These are phyloP conservation scores for Penicillium sp. DNA, from an alignment of 2,329 filamentous ascomycete genomes.

Conservation along the genomic window DNA sequence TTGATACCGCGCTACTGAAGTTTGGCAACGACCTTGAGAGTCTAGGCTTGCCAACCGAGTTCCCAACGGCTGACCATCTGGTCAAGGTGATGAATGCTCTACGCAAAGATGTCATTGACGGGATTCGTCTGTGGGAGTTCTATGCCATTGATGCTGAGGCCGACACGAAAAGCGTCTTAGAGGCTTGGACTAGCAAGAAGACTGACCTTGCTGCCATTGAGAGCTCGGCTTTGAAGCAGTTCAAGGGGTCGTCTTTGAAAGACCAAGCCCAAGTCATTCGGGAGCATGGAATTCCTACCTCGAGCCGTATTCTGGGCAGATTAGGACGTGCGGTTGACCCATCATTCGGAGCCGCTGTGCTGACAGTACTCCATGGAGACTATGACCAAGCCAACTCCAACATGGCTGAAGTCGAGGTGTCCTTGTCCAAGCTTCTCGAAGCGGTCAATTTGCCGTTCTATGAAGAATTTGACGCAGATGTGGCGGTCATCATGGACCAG, in stretches of 20 bases:
- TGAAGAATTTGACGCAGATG: slow-evolving; percentile 82
- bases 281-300: slow-evolving; percentile 64
- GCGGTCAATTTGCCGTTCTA: slow-evolving; percentile 85
- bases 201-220: slow-evolving; percentile 14
- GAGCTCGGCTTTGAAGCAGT: slow-evolving; percentile 41
- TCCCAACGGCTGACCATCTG: slow-evolving; percentile 68
- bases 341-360: slow-evolving; percentile 62
- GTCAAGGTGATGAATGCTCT: slow-evolving; percentile 76
- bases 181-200: slow-evolving; percentile 60
- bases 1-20: slow-evolving; percentile 69
- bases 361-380: slow-evolving; percentile 64
- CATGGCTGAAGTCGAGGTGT: slow-evolving; percentile 46
- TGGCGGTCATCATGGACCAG: slow-evolving; percentile 79
- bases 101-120: slow-evolving; percentile 72
- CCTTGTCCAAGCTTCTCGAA: slow-evolving; percentile 63
- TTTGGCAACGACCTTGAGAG: slow-evolving; percentile 60
- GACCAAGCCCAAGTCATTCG: slow-evolving; percentile 59
- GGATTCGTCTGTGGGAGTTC: slow-evolving; percentile 85
- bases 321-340: slow-evolving; percentile 69
- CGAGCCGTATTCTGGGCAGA: slow-evolving; percentile 72
- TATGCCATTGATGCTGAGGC: slow-evolving; percentile 77
- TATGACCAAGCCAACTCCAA: slow-evolving; percentile 52
- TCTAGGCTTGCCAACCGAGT: slow-evolving; percentile 69
- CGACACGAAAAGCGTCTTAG: slow-evolving; percentile 63
- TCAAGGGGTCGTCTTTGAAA: slow-evolving; percentile 53